Conservation (phyloP, 1,139 yeast genomes). For the Candida neerlandica region DNA sequence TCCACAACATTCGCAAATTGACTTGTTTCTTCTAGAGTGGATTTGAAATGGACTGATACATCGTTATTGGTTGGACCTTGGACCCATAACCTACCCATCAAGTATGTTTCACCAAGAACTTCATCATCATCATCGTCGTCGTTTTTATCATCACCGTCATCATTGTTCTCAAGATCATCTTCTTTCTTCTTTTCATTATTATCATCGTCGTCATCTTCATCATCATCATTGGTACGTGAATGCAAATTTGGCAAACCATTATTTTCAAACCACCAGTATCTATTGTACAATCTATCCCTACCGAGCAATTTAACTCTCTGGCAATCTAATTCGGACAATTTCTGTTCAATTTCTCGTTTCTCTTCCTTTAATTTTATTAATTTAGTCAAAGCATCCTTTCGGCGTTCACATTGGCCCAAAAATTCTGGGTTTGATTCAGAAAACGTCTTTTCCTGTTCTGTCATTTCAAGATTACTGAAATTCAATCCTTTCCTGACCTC, state of each 20-base stretch:
- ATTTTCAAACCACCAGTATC: conserved; percentile 95
- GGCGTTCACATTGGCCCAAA: conserved; percentile 42
- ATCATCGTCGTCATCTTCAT: conserved; percentile 38
- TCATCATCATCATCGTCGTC: conserved; percentile 41
- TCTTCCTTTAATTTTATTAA: conserved; percentile 48
- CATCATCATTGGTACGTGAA: conserved; percentile 40
- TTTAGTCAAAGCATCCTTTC: conserved; percentile 41
- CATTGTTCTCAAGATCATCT: conserved; percentile 31
- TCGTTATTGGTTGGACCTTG: conserved; percentile 88
- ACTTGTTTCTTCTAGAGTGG: conserved; percentile 9
- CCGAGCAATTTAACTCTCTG: conserved; percentile 82
- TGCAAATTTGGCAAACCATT: conserved; percentile 74
- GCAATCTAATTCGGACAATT: conserved; percentile 67
- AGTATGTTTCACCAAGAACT: conserved; percentile 58
- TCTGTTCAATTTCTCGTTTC: conserved; percentile 55
- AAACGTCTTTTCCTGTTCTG: conserved; percentile 51
- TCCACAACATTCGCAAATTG: conserved; percentile 8
- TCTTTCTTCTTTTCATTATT: conserved; percentile 32
- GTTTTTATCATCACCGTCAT: conserved; percentile 34
- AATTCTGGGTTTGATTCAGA: conserved; percentile 51
- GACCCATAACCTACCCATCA: conserved; percentile 89
- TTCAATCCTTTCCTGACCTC: conserved; percentile 21
- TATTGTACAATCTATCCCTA: conserved; percentile 77
- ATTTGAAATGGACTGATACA: conserved; percentile 28
- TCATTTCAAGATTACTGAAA: conserved; percentile 42